These are phyloP conservation scores for Sugiyamaella sp. DNA, from an alignment of 1,139 yeast species.

Conservation along the genomic window DNA sequence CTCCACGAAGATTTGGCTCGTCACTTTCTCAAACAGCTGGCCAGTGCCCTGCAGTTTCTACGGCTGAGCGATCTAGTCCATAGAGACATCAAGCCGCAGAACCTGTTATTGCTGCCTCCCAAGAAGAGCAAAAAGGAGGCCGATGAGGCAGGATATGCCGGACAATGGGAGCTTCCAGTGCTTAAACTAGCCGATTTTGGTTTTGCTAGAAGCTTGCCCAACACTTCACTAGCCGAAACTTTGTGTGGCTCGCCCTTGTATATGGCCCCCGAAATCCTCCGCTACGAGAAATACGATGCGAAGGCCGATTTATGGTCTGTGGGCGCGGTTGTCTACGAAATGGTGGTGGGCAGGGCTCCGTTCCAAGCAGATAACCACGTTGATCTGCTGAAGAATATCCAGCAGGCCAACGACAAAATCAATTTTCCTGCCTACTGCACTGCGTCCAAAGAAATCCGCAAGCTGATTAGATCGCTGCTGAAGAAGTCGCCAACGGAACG, in stretches of 20 bases:
- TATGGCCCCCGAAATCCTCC: constrained; percentile 96
- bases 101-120: constrained; percentile 77
- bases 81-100: constrained; percentile 94
- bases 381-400: constrained; percentile 82
- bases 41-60: constrained; percentile 80
- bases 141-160: constrained; percentile 60
- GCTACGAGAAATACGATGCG: constrained; percentile 94
- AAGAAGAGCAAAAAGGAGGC: constrained; percentile 65
- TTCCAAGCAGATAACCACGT: constrained; percentile 91
- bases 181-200: constrained; percentile 97
- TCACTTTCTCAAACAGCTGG: constrained; percentile 83
- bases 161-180: constrained; percentile 86
- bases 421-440: constrained; percentile 62
- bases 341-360: constrained; percentile 95
- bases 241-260: constrained; percentile 95
- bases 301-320: constrained; percentile 98
- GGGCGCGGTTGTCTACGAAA: constrained; percentile 93
- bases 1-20: constrained; percentile 75
- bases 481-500: constrained; percentile 87
- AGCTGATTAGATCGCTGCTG: constrained; percentile 71
- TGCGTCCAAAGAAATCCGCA: constrained; percentile 61
- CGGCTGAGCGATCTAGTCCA: constrained; percentile 85
- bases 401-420: constrained; percentile 75
- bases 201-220: constrained; percentile 90
- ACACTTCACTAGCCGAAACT: constrained; percentile 93